Percentiles rank a stretch among this genome's conserved stretches.
phyloP scores from a whole-genome alignment of 352 stramenopile species.

The Phytophthora melonis region DNA sequence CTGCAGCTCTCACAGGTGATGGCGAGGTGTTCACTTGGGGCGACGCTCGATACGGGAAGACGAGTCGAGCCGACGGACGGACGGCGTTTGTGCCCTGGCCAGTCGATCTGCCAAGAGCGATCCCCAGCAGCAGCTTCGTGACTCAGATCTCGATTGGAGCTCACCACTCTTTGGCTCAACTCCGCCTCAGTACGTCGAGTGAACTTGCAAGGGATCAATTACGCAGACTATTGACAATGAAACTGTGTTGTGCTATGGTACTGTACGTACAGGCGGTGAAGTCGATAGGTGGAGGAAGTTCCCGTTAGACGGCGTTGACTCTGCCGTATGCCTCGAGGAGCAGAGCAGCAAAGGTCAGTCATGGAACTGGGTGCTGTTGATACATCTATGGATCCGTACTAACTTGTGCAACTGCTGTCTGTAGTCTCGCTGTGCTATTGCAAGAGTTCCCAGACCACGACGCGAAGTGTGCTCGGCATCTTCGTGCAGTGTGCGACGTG shows the following conservation, averaged over 20 bases:
- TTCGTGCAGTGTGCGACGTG: conserved; percentile 63
- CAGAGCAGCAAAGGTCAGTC: conserved; percentile 24
- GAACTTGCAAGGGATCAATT: background rate
- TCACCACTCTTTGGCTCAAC: conserved; percentile 66
- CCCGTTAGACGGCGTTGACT: conserved; percentile 39
- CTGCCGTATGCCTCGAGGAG: conserved; percentile 29
- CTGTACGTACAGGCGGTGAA: conserved; percentile 29
- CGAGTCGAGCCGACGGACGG: conserved; percentile 43
- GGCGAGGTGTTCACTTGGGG: conserved; percentile 80
- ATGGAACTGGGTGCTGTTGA: background rate
- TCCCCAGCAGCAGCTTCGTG: conserved; percentile 46
- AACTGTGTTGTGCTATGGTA: too few relatives aligned
- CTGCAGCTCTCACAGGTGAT: conserved; percentile 63
- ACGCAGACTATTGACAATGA: background rate
- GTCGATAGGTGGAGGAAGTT: conserved; percentile 80
- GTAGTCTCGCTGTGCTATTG: conserved; percentile 43
- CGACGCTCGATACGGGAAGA: conserved; percentile 63
- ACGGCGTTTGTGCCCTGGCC: conserved; percentile 77
- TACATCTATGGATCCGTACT: background rate
- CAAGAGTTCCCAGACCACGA: conserved; percentile 45
- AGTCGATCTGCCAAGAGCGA: conserved; percentile 28
- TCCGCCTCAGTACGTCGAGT: conserved; percentile 46
- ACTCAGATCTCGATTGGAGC: conserved; percentile 69
- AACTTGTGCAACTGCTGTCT: conserved; percentile 2
- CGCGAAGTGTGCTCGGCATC: conserved; percentile 45